These are phyloP conservation scores for Ogataea pilisensis DNA, from an alignment of 805 yeast genomes.

Conservation along the genomic window DNA sequence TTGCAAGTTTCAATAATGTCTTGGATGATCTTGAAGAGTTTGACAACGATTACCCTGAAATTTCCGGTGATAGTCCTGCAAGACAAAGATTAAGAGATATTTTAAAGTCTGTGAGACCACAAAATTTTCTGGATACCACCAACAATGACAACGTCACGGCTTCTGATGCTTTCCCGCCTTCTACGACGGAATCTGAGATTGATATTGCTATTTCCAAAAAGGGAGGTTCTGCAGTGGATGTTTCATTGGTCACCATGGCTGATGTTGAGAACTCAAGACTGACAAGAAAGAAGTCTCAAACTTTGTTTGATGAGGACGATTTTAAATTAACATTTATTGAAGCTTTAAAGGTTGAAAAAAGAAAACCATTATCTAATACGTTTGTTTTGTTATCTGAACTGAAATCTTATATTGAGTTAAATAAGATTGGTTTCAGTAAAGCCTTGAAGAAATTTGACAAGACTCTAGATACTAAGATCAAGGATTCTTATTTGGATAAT, in stretches of 20 bases:
- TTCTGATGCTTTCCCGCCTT: neutral
- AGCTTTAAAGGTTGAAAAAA: constrained; percentile 59
- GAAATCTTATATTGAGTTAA: constrained; percentile 77
- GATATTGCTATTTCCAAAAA: constrained; percentile 17
- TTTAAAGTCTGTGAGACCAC: constrained; percentile 11
- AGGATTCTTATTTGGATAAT: constrained; percentile 50
- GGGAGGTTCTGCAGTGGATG: constrained; percentile 12
- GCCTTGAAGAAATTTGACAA: constrained; percentile 92
- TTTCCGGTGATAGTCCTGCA: constrained; percentile 12
- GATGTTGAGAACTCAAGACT: constrained; percentile 17
- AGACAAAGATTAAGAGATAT: constrained; percentile 15
- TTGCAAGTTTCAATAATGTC: constrained; percentile 50
- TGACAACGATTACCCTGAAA: constrained; percentile 35
- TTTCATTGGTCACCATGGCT: neutral
- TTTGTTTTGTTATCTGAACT: constrained; percentile 79
- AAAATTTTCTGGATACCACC: constrained; percentile 7
- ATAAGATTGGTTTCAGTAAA: constrained; percentile 84
- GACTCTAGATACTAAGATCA: constrained; percentile 58
- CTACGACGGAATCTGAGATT: constrained; percentile 1
- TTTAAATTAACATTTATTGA: constrained; percentile 36
- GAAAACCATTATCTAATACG: constrained; percentile 58
- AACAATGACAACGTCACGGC: neutral
- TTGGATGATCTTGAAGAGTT: constrained; percentile 61
- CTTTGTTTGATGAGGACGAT: constrained; percentile 34
- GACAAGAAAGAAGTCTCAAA: constrained; percentile 27